Evolutionary conservation across 2,329 filamentous ascomycete species (phyloP).

Genomic region (Aspergillus sp.): DNA sequence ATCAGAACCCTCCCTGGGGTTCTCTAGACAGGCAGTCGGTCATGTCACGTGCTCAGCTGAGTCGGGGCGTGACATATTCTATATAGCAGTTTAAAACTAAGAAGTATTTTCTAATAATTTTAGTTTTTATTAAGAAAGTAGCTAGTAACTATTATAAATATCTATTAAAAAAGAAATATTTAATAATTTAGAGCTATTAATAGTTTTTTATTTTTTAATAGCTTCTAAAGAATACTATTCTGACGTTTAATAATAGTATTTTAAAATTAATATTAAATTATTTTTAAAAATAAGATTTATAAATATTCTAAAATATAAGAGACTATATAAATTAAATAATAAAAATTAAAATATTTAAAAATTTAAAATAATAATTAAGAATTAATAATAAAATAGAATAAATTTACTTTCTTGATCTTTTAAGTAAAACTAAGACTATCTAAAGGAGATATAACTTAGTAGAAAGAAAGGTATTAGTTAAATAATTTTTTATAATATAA

Average conservation of each 20-base stretch:
- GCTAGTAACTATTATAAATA: slow-evolving; percentile 13
- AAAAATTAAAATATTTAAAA: not conserved
- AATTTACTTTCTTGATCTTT: too few species aligned
- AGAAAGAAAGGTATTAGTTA: too few species aligned
- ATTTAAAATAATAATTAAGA: not conserved
- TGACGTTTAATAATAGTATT: not conserved
- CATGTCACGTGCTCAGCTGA: too few species aligned
- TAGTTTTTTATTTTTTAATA: not conserved
- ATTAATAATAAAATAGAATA: too few species aligned
- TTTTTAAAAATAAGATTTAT: not conserved
- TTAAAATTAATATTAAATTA: not conserved
- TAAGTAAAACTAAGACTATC: too few species aligned
- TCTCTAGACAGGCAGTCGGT: too few species aligned
- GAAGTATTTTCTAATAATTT: not conserved
- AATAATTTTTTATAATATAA: too few species aligned
- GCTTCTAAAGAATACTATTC: not conserved
- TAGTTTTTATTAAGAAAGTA: slow-evolving; percentile 13
- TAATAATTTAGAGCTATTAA: slow-evolving; percentile 8
- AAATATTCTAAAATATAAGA: not conserved
- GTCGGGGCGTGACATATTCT: too few species aligned
- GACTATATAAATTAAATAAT: not conserved
- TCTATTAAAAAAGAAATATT: slow-evolving; percentile 8
- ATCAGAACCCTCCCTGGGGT: too few species aligned
- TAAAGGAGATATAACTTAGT: too few species aligned
- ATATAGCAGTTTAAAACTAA: too few species aligned